Percentiles rank a stretch among this genome's conserved stretches.
phyloP scores from a whole-genome alignment of 306 rosid genomes.

The Ziziphus jujuba region DNA sequence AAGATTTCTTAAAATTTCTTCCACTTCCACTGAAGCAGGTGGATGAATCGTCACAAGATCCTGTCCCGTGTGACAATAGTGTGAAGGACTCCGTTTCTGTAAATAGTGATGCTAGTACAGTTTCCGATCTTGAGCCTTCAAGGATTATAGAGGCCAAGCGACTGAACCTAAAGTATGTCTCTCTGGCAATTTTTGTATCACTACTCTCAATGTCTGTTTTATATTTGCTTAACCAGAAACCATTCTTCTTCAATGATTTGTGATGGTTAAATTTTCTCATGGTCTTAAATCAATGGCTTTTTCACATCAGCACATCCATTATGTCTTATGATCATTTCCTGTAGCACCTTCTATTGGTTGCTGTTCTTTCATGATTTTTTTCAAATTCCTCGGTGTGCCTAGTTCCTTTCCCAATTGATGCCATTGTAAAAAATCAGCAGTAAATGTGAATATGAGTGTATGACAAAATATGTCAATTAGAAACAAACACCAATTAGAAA shows the following conservation, averaged over 20 bases:
- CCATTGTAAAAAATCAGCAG: no score
- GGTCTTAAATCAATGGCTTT: slow-evolving; percentile 3
- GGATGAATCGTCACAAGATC: slow-evolving; percentile 47
- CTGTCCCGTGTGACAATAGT: slow-evolving; percentile 25
- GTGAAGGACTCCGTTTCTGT: slow-evolving; percentile 30
- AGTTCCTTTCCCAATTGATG: no score
- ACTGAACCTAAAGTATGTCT: slow-evolving; percentile 30
- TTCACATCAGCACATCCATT: slow-evolving; percentile 3
- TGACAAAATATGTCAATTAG: no score
- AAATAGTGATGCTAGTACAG: slow-evolving; percentile 16
- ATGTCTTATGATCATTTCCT: not conserved
- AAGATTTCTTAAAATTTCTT: slow-evolving; percentile 10
- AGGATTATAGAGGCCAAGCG: slow-evolving; percentile 21
- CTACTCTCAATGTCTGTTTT: slow-evolving; percentile 39
- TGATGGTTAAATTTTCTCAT: slow-evolving; percentile 24
- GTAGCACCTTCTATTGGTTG: not conserved
- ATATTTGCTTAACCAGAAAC: slow-evolving; percentile 41
- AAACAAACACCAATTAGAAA: no score
- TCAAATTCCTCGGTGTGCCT: not conserved
- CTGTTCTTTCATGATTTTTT: not conserved
- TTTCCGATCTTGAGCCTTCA: slow-evolving; percentile 10
- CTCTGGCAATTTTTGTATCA: slow-evolving; percentile 36
- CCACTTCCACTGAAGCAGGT: slow-evolving; percentile 38
- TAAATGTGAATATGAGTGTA: no score
- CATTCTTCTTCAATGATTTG: slow-evolving; percentile 29